A percentile compares a stretch with the other conserved stretches of the same genome.
Evolutionary conservation across 371 early-diverging fungal species (phyloP).

Genomic region (Amoeboaphelidium occidentale): DNA sequence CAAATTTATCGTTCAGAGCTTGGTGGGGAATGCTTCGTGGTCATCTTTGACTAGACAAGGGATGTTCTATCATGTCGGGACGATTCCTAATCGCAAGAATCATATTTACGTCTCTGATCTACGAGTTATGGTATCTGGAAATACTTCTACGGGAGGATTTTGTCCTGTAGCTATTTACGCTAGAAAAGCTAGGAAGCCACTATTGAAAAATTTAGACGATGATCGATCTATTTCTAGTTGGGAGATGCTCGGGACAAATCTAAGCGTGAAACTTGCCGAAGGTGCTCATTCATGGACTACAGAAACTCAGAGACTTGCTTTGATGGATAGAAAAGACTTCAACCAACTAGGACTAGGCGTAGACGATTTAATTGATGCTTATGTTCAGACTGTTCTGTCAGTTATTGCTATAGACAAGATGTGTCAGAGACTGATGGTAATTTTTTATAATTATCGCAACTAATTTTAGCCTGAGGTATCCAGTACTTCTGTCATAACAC

Average conservation of each 20-base stretch:
- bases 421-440: conserved; percentile 40
- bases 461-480: too few relatives aligned
- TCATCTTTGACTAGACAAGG: conserved; percentile 49
- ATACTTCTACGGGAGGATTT: conserved; percentile 36
- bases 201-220: conserved; percentile 34
- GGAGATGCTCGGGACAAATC: conserved; percentile 85
- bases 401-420: conserved; percentile 78
- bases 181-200: conserved; percentile 50
- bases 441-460: too few relatives aligned
- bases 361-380: conserved; percentile 76
- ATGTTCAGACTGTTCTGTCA: conserved; percentile 65
- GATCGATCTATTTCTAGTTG: conserved; percentile 38
- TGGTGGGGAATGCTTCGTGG: conserved; percentile 83
- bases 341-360: conserved; percentile 69
- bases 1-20: conserved; percentile 78
- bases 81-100: conserved; percentile 67
- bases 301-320: conserved; percentile 49
- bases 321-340: conserved; percentile 84
- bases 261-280: conserved; percentile 39
- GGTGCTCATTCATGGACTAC: conserved; percentile 33
- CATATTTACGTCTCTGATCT: conserved; percentile 66
- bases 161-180: conserved; percentile 67
- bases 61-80: conserved; percentile 69
- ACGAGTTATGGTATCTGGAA: conserved; percentile 70
- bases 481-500: too few relatives aligned